These are phyloP conservation scores for Sporobolomyces roseus DNA, from an alignment of 768 basidiomycete genomes.

Conservation along the genomic window DNA sequence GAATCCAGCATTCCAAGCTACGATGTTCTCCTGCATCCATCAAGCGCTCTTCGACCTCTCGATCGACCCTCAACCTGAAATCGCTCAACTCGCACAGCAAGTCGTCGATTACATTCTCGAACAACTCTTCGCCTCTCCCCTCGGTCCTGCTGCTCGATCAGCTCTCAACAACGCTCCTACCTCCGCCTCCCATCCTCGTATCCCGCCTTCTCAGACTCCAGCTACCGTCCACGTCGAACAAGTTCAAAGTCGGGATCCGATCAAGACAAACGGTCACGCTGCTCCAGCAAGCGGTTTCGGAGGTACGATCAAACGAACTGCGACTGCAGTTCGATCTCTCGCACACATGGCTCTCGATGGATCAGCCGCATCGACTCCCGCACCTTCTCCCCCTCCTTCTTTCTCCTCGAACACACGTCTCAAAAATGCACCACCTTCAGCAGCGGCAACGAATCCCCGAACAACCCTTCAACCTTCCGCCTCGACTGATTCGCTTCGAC, in stretches of 20 bases:
- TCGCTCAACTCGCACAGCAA: slow-evolving; percentile 82
- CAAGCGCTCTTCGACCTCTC: slow-evolving; percentile 75
- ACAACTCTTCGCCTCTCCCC: slow-evolving; percentile 56
- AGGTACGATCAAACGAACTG: slow-evolving; percentile 22
- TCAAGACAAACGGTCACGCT: neutral
- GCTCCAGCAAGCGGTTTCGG: slow-evolving; percentile 3
- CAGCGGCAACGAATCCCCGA: slow-evolving; percentile 6
- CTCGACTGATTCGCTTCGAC: slow-evolving; percentile 38
- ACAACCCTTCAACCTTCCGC: slow-evolving; percentile 12
- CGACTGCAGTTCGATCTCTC: slow-evolving; percentile 33
- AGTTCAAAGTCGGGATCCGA: neutral
- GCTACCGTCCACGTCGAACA: slow-evolving; percentile 21
- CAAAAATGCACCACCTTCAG: slow-evolving; percentile 1
- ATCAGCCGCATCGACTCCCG: neutral
- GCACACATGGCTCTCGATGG: slow-evolving; percentile 37
- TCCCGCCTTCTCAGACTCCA: slow-evolving; percentile 18
- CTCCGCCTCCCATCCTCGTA: slow-evolving; percentile 34
- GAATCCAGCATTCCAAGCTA: slow-evolving; percentile 41
- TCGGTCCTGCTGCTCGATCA: slow-evolving; percentile 33
- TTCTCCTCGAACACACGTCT: slow-evolving; percentile 15
- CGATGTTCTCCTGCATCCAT: slow-evolving; percentile 84
- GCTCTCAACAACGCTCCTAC: slow-evolving; percentile 23
- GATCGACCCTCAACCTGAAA: slow-evolving; percentile 87
- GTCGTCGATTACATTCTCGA: slow-evolving; percentile 90
- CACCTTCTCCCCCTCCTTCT: neutral